Evolutionary conservation across 2,329 filamentous ascomycete genomes (phyloP), one percentile per base, ranked within the genome.

Genomic region (Penicillium sclerotigenum): DNA sequence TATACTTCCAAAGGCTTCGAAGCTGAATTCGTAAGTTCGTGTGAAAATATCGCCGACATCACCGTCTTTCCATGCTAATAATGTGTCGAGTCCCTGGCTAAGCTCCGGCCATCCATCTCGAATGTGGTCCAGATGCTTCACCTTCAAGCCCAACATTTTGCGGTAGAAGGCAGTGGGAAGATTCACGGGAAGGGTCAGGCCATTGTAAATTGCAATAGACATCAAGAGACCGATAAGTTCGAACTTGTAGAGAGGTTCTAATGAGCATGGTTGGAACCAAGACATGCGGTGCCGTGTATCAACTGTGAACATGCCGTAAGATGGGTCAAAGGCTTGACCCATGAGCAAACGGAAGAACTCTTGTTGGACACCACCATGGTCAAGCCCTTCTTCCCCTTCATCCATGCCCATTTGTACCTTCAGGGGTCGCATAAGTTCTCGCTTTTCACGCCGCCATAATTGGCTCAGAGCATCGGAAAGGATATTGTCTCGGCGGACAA

Each of bases 311-410:
- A 77, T 78, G 74, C 85, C 91, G 66, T 89, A 90, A 41, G 86
- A 82, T 5, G 90, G 88, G 64, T 90, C 81, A 43, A 97, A 81
- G 4, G 89, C 89, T 67, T 96, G 87, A 0, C 85, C 84, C 64
- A 97, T 86, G 18, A 90, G 86, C 28, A 97, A 76, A 16, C 91
- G 86, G 76, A 99, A 97, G 71, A 96, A 97, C 61, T 99, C 94
- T 70, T 96, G 92, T 65, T 97, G 93, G 1, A 99, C 92, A 60
- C 94, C 94, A 41, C 94, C 94, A 47, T 93, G 91, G 71, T 99
- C 94, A 33, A 95, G 85, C 0, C 94, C 94, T 70, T 95, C 87
- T 72, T 97, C 94, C 29, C 91, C 90, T 51, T 81, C 80, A 33
- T 90, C 87, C 68, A 91, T 88, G 4, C 91, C 91, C 55, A 97